Percentiles rank a stretch among this genome's conserved stretches.
phyloP scores from a whole-genome alignment of 768 basidiomycete genomes.

The Psilocybe azurescens region DNA sequence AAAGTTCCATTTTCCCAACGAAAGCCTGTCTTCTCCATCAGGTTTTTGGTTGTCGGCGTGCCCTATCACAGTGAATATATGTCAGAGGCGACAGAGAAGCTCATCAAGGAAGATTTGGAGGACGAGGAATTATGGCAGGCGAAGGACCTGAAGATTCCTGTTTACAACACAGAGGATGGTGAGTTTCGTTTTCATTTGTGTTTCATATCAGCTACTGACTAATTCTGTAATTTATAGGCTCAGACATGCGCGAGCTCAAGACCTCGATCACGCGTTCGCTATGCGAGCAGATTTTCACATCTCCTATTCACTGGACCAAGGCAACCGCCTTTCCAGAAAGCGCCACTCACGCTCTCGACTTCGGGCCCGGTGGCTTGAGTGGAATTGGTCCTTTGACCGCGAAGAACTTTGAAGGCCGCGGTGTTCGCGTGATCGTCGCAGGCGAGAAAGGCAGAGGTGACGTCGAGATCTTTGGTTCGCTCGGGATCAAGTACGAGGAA shows the following conservation, averaged over 20 bases:
- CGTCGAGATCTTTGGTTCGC: constrained; percentile 80
- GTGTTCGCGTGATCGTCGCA: constrained; percentile 86
- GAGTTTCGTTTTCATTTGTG: constrained; percentile 31
- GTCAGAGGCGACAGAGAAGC: constrained; percentile 70
- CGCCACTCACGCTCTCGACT: constrained; percentile 95
- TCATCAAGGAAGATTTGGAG: constrained; percentile 75
- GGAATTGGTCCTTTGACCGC: constrained; percentile 93
- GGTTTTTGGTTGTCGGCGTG: constrained; percentile 95
- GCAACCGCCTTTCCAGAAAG: constrained; percentile 89
- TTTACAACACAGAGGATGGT: constrained; percentile 96
- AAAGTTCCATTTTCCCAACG: constrained; percentile 94
- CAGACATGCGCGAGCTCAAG: constrained; percentile 75
- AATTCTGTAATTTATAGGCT: constrained; percentile 52
- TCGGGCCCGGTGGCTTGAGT: constrained; percentile 93
- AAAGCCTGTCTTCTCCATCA: constrained; percentile 89
- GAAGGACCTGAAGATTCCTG: constrained; percentile 76
- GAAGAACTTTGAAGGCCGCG: constrained; percentile 91
- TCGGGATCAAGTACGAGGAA: constrained; percentile 73
- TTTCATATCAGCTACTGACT: constrained; percentile 21
- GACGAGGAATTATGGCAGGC: constrained; percentile 80
- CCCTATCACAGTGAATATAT: constrained; percentile 96
- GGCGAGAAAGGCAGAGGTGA: constrained; percentile 92
- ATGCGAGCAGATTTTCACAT: constrained; percentile 92
- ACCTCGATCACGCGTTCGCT: constrained; percentile 85
- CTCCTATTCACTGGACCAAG: constrained; percentile 90